Evolutionary conservation across 192 early-diverging fungal species (phyloP).

Genomic region (Allomyces macrogynus): DNA sequence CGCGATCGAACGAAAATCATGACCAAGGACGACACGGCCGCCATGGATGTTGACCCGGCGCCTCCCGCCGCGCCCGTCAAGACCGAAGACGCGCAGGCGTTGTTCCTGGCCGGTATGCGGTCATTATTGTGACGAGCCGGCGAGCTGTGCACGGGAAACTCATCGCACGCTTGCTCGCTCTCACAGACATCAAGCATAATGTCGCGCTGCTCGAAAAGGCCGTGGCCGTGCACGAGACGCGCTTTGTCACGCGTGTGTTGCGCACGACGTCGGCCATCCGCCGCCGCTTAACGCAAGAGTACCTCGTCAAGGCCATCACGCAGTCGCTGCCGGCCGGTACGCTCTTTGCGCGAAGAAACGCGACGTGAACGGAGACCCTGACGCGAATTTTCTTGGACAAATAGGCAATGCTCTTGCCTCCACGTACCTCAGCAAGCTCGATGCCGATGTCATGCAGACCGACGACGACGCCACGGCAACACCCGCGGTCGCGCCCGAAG

Average conservation of each 20-base stretch:
- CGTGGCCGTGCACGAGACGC: slow-evolving; percentile 61
- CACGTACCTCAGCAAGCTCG: background rate
- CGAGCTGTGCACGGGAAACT: too few species aligned
- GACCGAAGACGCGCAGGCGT: background rate
- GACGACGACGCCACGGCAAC: background rate
- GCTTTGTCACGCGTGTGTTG: slow-evolving; percentile 74
- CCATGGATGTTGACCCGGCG: background rate
- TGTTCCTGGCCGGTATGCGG: background rate
- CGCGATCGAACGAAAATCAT: background rate
- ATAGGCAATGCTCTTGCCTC: background rate
- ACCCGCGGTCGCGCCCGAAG: slow-evolving; percentile 43
- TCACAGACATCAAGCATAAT: slow-evolving; percentile 69
- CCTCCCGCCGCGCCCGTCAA: background rate
- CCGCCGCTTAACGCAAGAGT: slow-evolving; percentile 44
- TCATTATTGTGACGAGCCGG: too few species aligned
- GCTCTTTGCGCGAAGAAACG: background rate
- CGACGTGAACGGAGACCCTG: too few species aligned
- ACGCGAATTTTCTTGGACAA: background rate
- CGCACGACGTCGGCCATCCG: slow-evolving; percentile 61
- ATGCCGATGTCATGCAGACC: background rate
- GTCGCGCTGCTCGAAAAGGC: slow-evolving; percentile 62
- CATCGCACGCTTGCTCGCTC: background rate
- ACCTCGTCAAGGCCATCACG: slow-evolving; percentile 37
- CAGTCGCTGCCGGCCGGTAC: slow-evolving; percentile 9
- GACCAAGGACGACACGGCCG: background rate